Base-by-base conservation (phyloP, 139 green algal genomes). In the Tetraselmis chui region DNA sequence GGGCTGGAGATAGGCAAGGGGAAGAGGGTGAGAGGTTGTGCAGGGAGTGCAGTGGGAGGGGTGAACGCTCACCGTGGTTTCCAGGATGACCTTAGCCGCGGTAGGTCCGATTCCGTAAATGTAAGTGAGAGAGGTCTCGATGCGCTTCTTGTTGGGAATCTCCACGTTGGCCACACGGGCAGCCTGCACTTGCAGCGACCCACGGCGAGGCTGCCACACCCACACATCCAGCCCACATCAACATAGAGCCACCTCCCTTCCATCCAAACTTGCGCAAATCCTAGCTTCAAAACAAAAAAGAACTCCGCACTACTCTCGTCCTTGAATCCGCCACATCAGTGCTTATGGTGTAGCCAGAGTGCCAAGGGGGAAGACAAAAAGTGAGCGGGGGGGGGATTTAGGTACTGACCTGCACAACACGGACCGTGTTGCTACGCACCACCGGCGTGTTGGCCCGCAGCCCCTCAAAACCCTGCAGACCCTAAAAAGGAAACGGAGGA, bases 141-240 rank as follows among this genome's bases (percentile, higher is more conserved):
- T 92, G 18, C 91, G 85, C 93, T 99, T 99, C 86, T 90, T 89
- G 93, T 99, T 99, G 75, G 97, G 97, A 75, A 99, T 96, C 85
- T 99, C 97, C 76, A 99, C 95, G 78, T 96, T 96, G 78, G 93
- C 96, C 2, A 99, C 91, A 93, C 96, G 96, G n/a, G 97, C 90
- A 27, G 87, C 89, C 82, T 92, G 81, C n/a, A 97, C 88, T n/a
- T 83, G 83, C 58, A 97, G 85, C 23, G 93, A 87, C 32, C 74
- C 81, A 25, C 92, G 89, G 75, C 88, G 85, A 59, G 45, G 45
- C 45, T 67, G 45, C 45, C n/a, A n/a, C n/a, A n/a, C n/a, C n/a
- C n/a, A n/a, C n/a, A n/a, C n/a, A n/a, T n/a, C n/a, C n/a, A n/a
- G n/a, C n/a, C n/a, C n/a, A n/a, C n/a, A n/a, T n/a, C n/a, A n/a